These are phyloP conservation scores for Escallonia herrerae DNA, from an alignment of 129 eudicot species.

Conservation along the genomic window DNA sequence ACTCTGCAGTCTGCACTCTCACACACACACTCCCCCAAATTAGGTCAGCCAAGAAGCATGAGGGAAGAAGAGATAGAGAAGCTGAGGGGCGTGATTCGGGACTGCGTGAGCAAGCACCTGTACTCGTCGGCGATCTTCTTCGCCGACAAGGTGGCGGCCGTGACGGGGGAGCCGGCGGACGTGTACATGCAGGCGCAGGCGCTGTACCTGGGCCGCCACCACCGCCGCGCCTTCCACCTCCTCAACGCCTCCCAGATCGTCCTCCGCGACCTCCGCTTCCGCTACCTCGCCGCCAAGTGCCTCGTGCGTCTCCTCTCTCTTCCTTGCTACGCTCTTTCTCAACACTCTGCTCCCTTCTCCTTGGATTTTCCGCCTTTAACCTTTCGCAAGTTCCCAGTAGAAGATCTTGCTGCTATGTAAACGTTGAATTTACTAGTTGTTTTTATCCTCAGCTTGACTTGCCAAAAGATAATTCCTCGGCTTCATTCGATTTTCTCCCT, in stretches of 20 bases:
- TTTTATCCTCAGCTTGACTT: too few species aligned
- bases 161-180: slow-evolving; percentile 92
- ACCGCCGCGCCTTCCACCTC: slow-evolving; percentile 92
- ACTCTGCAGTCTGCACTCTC: background rate
- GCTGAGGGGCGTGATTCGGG: slow-evolving; percentile 79
- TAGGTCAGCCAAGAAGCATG: slow-evolving; percentile 19
- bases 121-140: slow-evolving; percentile 97
- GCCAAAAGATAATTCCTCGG: too few species aligned
- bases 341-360: too few species aligned
- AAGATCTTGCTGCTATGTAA: too few species aligned
- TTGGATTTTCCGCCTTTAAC: too few species aligned
- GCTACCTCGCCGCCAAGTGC: slow-evolving; percentile 94
- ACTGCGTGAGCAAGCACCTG: slow-evolving; percentile 90
- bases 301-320: slow-evolving; percentile 34
- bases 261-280: slow-evolving; percentile 85
- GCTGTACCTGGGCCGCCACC: slow-evolving; percentile 93
- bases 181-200: slow-evolving; percentile 98
- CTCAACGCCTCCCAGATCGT: slow-evolving; percentile 85
- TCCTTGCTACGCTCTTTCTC: background rate
- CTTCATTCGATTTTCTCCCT: too few species aligned
- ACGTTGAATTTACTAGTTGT: too few species aligned
- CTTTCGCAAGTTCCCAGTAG: too few species aligned
- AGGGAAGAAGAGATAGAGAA: slow-evolving; percentile 86
- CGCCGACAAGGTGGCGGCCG: slow-evolving; percentile 97
- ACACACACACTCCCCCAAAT: background rate